Base-by-base conservation (phyloP, 768 basidiomycete species). In the Pleurotus salmoneostramineus region DNA sequence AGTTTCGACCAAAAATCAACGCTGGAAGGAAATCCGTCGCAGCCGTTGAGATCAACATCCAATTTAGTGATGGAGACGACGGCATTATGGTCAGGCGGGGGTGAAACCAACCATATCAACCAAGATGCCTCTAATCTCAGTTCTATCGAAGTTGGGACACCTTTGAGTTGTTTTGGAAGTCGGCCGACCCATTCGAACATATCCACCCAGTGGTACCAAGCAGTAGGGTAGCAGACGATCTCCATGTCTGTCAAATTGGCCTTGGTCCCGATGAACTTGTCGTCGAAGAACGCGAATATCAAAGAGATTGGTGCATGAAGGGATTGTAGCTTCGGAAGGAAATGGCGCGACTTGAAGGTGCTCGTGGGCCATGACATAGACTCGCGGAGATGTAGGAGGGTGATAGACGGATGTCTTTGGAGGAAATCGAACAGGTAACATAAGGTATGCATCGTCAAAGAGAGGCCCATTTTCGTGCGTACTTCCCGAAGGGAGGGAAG, bases 341-440 rank as follows among this genome's bases (percentile, higher is more conserved):
- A 45, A 31, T 52, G 40, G 58, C 58, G 36, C 52, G 58, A 40
- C 14, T 40, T n/a, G n/a, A 42, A 54, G 6, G 45, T 49, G 57
- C 34, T 52, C 51, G 51, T 4, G 56, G 34, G 50, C 17, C 58
- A 44, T 46, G 51, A 31, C 36, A 8, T 37, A 44, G 10, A 48
- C 34, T 32, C 6, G 56, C 50, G 33, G 3, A 69, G 42, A 34
- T 59, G 51, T 43, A 71, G 57, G 5, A 44, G 60, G 37, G 52
- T 52, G 17, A 71, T 64, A 3, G 55, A 60, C 3, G 63, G 62
- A 57, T 71, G 69, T 45, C 69, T 67, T 1, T 36, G 58, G 15
- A 69, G 59, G 47, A 71, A 71, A 43, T 35, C 11, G 36, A 66
- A 32, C 35, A 71, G 58, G 47, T 61, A 62, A 2, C 54, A 43